Evolutionary conservation across 1,284 basidiomycete species (phyloP).

Genomic region (Neonothopanus nambi): DNA sequence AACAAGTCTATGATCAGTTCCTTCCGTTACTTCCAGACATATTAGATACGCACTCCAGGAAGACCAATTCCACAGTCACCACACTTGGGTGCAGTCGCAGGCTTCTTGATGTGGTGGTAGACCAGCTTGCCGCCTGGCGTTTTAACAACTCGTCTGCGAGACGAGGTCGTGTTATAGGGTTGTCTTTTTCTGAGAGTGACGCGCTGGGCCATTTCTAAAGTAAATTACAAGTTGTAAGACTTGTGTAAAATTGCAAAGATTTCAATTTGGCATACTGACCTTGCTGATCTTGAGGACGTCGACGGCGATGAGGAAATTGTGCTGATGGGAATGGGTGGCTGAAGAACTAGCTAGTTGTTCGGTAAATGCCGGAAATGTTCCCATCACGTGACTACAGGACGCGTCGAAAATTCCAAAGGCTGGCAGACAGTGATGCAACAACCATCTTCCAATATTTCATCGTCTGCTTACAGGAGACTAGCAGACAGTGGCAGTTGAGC

Average conservation of each 20-base stretch:
- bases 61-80: conserved; percentile 94
- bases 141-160: conserved; percentile 94
- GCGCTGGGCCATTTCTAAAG: conserved; percentile 85
- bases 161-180: conserved; percentile 98
- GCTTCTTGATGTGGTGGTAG: conserved; percentile 91
- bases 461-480: no score
- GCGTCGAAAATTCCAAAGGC: no score
- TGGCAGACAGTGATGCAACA: no score
- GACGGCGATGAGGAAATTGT: conserved; percentile 21
- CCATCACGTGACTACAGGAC: no score
- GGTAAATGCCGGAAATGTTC: no score
- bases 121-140: conserved; percentile 93
- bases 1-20: background rate
- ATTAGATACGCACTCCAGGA: conserved; percentile 72
- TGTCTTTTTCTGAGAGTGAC: conserved; percentile 99
- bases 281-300: conserved; percentile 48
- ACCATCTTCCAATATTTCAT: no score
- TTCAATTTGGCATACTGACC: background rate
- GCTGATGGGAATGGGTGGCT: no score
- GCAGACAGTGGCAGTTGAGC: no score
- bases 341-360: no score
- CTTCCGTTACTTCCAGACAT: background rate
- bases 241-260: background rate
- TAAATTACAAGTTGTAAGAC: conserved; percentile 2
- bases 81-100: conserved; percentile 89